Conservation (phyloP, 257 asterid species). For the Gardenia jasminoides region DNA sequence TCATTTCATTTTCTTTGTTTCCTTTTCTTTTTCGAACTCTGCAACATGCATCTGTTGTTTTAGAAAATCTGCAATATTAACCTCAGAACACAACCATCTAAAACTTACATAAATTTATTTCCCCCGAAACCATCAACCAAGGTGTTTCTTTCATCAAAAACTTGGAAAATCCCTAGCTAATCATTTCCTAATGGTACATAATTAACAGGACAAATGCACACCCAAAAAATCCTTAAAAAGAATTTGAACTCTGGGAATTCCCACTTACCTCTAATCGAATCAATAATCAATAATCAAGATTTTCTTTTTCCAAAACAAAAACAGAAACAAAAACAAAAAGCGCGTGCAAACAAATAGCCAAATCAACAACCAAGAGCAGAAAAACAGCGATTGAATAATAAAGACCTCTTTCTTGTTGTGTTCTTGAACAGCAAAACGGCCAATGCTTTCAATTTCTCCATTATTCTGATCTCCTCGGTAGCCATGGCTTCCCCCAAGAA, state of each 20-base stretch:
- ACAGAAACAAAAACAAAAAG: too few species aligned
- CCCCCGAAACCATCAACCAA: background rate
- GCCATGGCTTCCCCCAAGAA: conserved; percentile 36
- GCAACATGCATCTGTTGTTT: background rate
- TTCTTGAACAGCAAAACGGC: conserved; percentile 50
- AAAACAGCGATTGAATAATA: background rate
- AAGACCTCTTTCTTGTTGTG: conserved; percentile 45
- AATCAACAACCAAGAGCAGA: background rate
- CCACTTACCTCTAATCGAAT: background rate
- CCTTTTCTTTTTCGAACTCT: too few species aligned
- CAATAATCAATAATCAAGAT: background rate
- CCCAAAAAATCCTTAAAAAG: background rate
- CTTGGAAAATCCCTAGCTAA: background rate
- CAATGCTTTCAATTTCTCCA: conserved; percentile 38
- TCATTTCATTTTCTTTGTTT: too few species aligned
- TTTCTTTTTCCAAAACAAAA: too few species aligned
- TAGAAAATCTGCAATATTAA: background rate
- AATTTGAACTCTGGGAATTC: too few species aligned
- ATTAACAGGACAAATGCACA: background rate
- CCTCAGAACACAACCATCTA: background rate
- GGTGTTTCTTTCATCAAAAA: background rate
- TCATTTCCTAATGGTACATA: background rate
- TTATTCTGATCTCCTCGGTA: conserved; percentile 20
- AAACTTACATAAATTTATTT: background rate
- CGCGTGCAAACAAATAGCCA: background rate